Evolutionary conservation across 164 flowering plant genomes (phyloP).

Genomic region (Chimonanthus praecox): DNA sequence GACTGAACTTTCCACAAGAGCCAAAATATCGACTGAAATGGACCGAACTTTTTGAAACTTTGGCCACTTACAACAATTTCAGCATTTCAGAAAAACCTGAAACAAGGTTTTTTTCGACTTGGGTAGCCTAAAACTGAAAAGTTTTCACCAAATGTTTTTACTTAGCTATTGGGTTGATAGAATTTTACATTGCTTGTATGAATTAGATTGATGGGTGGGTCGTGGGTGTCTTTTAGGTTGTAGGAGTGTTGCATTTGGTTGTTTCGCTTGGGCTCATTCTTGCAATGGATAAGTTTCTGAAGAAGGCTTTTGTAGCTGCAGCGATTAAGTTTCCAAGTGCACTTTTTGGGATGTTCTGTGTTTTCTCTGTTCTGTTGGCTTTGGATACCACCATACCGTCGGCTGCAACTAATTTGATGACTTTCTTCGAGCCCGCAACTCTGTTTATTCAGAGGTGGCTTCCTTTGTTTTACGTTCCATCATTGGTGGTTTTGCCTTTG

Average conservation of each 20-base stretch:
- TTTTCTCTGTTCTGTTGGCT: slow-evolving; percentile 58
- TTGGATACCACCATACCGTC: slow-evolving; percentile 59
- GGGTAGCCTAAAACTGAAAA: neutral
- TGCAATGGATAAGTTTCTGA: slow-evolving; percentile 76
- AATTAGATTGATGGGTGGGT: neutral
- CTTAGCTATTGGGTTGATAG: neutral
- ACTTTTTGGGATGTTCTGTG: slow-evolving; percentile 91
- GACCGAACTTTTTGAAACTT: too few relatives aligned
- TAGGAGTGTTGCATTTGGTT: slow-evolving; percentile 56
- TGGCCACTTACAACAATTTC: too few relatives aligned
- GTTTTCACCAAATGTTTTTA: too few relatives aligned
- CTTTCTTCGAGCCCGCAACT: slow-evolving; percentile 83
- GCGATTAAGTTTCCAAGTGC: slow-evolving; percentile 96
- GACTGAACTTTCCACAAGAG: neutral
- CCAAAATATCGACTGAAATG: neutral
- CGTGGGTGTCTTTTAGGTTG: slow-evolving; percentile 34
- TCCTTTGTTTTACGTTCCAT: slow-evolving; percentile 90
- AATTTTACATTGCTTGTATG: neutral
- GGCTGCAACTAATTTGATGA: slow-evolving; percentile 59
- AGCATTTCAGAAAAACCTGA: neutral
- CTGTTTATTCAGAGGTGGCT: slow-evolving; percentile 96
- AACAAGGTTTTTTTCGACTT: neutral
- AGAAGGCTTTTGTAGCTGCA: slow-evolving; percentile 67
- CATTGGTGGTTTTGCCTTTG: slow-evolving; percentile 84
- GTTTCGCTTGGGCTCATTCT: slow-evolving; percentile 80